Conservation (phyloP, 371 early-diverging fungal genomes). For the Racocetra persica region DNA sequence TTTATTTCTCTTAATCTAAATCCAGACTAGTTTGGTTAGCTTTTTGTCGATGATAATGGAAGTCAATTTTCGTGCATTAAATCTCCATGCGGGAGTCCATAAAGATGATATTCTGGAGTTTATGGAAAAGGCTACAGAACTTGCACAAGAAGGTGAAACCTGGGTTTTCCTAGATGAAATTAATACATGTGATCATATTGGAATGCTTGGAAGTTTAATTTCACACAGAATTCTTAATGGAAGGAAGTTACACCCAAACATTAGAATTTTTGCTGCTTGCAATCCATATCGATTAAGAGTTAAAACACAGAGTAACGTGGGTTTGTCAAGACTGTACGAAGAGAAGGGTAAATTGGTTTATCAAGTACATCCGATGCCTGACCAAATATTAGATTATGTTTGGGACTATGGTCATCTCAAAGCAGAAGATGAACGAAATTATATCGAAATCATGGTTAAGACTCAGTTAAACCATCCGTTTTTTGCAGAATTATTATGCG, state of each 20-base stretch:
- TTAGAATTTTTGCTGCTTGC: constrained; percentile 31
- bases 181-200: too few relatives aligned
- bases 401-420: too few relatives aligned
- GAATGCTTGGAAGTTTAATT: too few relatives aligned
- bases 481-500: constrained; percentile 25
- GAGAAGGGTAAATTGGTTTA: constrained; percentile 39
- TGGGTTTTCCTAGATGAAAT: constrained; percentile 26
- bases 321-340: constrained; percentile 22
- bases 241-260: too few relatives aligned
- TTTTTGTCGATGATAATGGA: constrained; percentile 22
- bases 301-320: constrained; percentile 7
- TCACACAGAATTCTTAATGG: too few relatives aligned
- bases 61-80: neutral
- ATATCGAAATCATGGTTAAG: constrained; percentile 15
- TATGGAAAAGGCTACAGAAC: neutral
- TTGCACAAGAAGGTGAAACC: constrained; percentile 17
- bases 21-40: constrained; percentile 28
- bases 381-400: too few relatives aligned
- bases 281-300: constrained; percentile 39
- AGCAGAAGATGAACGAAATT: too few relatives aligned
- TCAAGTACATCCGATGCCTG: constrained; percentile 37
- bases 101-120: neutral
- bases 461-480: neutral
- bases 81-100: constrained; percentile 35
- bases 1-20: neutral